Conservation (phyloP, 257 asterid genomes). For the Solanum ossicruentum region DNA sequence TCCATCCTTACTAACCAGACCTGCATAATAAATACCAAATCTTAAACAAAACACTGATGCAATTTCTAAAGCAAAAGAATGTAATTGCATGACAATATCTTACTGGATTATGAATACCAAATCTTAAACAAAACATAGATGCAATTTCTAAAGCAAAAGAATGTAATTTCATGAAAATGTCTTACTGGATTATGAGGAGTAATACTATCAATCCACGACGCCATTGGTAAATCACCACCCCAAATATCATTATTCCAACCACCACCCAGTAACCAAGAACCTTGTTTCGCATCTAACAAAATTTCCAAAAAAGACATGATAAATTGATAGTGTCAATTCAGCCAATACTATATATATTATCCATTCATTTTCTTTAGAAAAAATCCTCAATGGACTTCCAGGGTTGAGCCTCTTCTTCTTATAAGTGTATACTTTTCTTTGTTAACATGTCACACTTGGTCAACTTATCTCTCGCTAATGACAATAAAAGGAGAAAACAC, state of each 20-base stretch:
- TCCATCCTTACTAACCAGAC: constrained; percentile 89
- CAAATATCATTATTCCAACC: constrained; percentile 97
- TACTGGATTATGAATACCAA: constrained; percentile 50
- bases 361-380: background rate
- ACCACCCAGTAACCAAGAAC: constrained; percentile 88
- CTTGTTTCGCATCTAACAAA: constrained; percentile 41
- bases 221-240: constrained; percentile 93
- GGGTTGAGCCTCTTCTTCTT: background rate
- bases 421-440: background rate
- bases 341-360: background rate
- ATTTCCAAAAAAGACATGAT: constrained; percentile 4
- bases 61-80: constrained; percentile 3
- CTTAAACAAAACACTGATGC: background rate
- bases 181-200: constrained; percentile 83
- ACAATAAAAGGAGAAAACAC: background rate
- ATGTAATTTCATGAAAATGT: constrained; percentile 3
- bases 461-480: background rate
- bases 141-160: constrained; percentile 4
- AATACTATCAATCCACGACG: constrained; percentile 86
- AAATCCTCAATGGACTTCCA: background rate
- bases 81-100: constrained; percentile 5
- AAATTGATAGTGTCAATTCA: background rate
- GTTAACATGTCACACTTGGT: background rate
- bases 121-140: background rate
- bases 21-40: constrained; percentile 23